These are phyloP conservation scores for Lipomyces starkeyi DNA, from an alignment of 805 yeast genomes.

Conservation along the genomic window DNA sequence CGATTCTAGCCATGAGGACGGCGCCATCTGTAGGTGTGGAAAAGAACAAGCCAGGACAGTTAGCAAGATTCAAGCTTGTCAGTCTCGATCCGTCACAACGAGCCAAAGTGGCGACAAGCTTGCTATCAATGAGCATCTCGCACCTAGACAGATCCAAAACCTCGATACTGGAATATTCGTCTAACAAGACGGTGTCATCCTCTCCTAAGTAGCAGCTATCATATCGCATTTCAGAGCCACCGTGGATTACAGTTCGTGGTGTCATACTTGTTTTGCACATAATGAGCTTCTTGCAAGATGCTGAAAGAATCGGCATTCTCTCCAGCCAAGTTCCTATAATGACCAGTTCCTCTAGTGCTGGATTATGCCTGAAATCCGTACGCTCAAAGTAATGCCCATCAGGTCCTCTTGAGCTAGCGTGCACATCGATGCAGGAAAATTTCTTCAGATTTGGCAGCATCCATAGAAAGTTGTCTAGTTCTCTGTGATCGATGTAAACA, in stretches of 20 bases:
- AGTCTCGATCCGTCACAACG: conserved; percentile 17
- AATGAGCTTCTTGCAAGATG: conserved; percentile 11
- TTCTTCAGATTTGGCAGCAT: conserved; percentile 18
- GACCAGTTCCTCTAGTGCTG: conserved; percentile 3
- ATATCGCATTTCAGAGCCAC: conserved; percentile 14
- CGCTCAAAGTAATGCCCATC: conserved; percentile 20
- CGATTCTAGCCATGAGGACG: conserved; percentile 11
- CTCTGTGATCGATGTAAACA: conserved; percentile 13
- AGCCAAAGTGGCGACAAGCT: conserved; percentile 14
- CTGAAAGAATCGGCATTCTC: conserved; percentile 22
- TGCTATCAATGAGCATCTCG: conserved; percentile 25
- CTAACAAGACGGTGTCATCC: conserved; percentile 7
- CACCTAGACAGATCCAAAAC: conserved; percentile 10
- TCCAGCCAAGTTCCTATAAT: conserved; percentile 21
- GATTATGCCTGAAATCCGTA: conserved; percentile 17
- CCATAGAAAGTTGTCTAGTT: conserved; percentile 12
- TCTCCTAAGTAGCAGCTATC: conserved; percentile 23
- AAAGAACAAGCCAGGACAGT: conserved; percentile 21
- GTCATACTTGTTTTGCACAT: conserved; percentile 18
- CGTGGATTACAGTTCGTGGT: conserved; percentile 13
- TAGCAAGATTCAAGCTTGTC: conserved; percentile 10
- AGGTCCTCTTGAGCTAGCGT: conserved; percentile 19
- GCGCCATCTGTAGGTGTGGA: conserved; percentile 16
- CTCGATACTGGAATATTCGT: conserved; percentile 13
- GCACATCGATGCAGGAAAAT: conserved; percentile 18